A percentile compares a stretch with the other conserved stretches of the same genome.
Evolutionary conservation across 306 rosid species (phyloP).

Genomic region (Quercus wislizeni): DNA sequence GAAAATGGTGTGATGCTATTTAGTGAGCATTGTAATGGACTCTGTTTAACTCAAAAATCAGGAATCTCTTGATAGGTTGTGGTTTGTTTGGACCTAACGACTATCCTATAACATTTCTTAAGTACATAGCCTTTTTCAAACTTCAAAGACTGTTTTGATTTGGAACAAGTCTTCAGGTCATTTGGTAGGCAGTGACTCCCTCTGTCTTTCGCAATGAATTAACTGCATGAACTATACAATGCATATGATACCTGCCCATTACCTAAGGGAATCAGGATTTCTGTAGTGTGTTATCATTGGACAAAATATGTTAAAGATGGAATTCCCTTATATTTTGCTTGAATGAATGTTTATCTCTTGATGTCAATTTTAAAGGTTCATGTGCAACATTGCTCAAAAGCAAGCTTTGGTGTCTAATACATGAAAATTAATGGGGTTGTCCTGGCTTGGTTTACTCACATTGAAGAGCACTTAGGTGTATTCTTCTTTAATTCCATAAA

Average conservation of each 20-base stretch:
- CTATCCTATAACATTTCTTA: background rate
- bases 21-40: background rate
- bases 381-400: too few relatives aligned
- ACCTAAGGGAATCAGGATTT: background rate
- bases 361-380: background rate
- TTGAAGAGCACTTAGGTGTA: too few relatives aligned
- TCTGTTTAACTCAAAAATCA: background rate
- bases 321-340: background rate
- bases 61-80: background rate
- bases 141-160: background rate
- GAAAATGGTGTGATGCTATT: background rate
- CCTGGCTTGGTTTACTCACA: too few relatives aligned
- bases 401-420: background rate
- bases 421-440: background rate
- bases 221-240: background rate
- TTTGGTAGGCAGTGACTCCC: background rate
- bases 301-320: background rate
- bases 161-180: background rate
- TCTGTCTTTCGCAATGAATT: background rate
- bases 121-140: background rate
- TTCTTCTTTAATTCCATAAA: too few relatives aligned
- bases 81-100: background rate
- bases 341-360: background rate
- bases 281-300: background rate
- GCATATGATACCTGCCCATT: background rate